A percentile compares a stretch with the other conserved stretches of the same genome.
phyloP scores from a whole-genome alignment of 805 yeast genomes.

The Zygotorulaspora danielsina region DNA sequence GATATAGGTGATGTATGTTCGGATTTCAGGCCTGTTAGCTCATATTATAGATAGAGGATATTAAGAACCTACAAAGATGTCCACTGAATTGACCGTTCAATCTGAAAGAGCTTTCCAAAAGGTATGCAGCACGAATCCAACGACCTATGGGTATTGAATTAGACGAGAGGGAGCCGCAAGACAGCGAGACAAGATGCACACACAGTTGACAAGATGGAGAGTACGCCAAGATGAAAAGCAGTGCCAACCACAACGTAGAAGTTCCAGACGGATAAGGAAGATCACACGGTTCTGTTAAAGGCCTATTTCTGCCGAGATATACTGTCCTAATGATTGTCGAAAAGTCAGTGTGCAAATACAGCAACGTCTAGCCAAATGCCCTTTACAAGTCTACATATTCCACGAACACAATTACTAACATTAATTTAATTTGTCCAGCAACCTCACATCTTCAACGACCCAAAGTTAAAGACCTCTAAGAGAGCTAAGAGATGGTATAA shows the following conservation, averaged over 20 bases:
- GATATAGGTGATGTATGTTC: constrained; percentile 7
- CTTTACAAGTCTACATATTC: no score
- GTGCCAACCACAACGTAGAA: no score
- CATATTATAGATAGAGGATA: constrained; percentile 13
- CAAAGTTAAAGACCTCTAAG: constrained; percentile 98
- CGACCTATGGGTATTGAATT: neutral
- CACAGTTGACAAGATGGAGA: no score
- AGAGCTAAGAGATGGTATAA: constrained; percentile 99
- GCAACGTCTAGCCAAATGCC: no score
- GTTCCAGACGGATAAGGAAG: no score
- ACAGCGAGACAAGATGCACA: neutral
- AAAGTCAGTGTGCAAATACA: no score
- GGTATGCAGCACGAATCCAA: constrained; percentile 54
- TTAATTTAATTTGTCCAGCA: constrained; percentile 51
- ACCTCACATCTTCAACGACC: constrained; percentile 99
- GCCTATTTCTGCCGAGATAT: no score
- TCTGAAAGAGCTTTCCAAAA: constrained; percentile 99
- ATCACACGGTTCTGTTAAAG: no score
- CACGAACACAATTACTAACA: constrained; percentile 37
- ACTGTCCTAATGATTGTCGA: no score
- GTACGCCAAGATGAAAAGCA: no score
- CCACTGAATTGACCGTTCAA: constrained; percentile 99
- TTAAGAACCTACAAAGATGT: constrained; percentile 60
- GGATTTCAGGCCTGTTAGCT: constrained; percentile 2
- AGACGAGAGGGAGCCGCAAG: neutral